Base-by-base conservation (phyloP, 2,329 filamentous ascomycete species). In the Fusarium illudens region DNA sequence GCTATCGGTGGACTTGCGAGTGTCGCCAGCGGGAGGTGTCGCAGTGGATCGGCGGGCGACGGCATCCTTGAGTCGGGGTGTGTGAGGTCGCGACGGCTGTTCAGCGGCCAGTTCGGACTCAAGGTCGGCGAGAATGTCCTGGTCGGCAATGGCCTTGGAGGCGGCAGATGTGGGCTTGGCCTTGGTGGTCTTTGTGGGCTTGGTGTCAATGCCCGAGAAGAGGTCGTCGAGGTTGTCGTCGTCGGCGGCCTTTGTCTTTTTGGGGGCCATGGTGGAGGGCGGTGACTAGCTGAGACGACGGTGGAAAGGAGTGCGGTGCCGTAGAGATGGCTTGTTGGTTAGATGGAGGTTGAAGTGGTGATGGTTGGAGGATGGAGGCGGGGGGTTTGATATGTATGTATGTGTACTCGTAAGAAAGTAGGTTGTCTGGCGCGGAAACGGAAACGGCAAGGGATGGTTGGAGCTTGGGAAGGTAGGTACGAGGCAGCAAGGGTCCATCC, bases 81-180 rank as follows among this genome's bases (percentile, higher is more conserved):
- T 98, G 74, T 92, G 90, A 15, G 95, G 92, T 49, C 94, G 89
- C 67, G 89, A 86, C 30, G 92, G 86, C 75, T 90, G 84, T 77
- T 92, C 89, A 56, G 88, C 85, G 73, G 89, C 92, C 42, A 97
- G 87, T 76, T 87, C 80, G 72, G 78, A 80, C 78, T 96, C 93
- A 64, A 98, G 87, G 73, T 97, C 94, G 65, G 94, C 94, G 36
- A 98, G 86, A 60, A 95, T 89, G 77, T 97, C 94, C 72, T 92
- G 86, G 73, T 90, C 86, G 71, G 78, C 75, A 75, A 79, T 79
- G 53, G 81, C 74, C 76, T 86, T 86, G 70, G 83, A 79, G 56
- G 82, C 78, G 58, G 84, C 80, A 56, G 85, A 84, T 68, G 83
- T 80, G 65, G 83, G 76, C 75, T 85, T 85, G 72, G 76, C 63